A percentile compares a stretch with the other conserved stretches of the same genome.
Conservation (phyloP, 225 moss, liverwort and hornwort genomes). For the Marchantia polymorpha region DNA sequence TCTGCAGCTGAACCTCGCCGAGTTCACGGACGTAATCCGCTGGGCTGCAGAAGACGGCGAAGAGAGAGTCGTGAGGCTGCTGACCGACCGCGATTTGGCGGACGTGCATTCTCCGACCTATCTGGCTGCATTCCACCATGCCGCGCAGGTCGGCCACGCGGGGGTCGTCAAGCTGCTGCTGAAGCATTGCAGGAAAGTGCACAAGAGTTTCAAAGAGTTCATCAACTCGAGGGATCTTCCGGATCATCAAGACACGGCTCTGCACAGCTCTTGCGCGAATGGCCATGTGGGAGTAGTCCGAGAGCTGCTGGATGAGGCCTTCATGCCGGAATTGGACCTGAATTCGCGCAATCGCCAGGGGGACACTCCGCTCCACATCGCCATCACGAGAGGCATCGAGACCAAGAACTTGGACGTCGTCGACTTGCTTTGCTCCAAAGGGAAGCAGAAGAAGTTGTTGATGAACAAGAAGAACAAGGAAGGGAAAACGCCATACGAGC, state of each 20-base stretch:
- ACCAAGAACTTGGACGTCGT: slow-evolving; percentile 8
- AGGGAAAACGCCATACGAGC: slow-evolving; percentile 15
- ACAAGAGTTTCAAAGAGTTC: background rate
- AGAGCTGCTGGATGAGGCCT: slow-evolving; percentile 2
- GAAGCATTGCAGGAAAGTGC: background rate
- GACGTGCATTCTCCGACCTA: background rate
- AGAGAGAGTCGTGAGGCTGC: slow-evolving; percentile 14
- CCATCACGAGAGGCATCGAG: background rate
- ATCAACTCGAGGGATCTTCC: background rate
- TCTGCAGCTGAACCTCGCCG: background rate
- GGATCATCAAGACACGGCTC: background rate
- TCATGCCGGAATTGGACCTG: slow-evolving; percentile 3
- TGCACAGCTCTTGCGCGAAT: background rate
- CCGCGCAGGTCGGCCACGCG: background rate
- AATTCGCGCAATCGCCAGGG: slow-evolving; percentile 2
- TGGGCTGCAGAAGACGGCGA: slow-evolving; percentile 4
- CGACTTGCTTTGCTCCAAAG: slow-evolving; percentile 7
- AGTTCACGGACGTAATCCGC: background rate
- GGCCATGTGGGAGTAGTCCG: background rate
- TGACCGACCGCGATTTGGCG: slow-evolving; percentile 11
- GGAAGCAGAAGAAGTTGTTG: slow-evolving; percentile 20
- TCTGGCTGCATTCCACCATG: background rate
- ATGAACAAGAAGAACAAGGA: slow-evolving; percentile 18
- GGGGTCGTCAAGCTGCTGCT: background rate
- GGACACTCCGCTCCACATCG: slow-evolving; percentile 21